These are phyloP conservation scores for Symbiodinium pilosum DNA, from an alignment of 73 alveolate species.

Conservation along the genomic window DNA sequence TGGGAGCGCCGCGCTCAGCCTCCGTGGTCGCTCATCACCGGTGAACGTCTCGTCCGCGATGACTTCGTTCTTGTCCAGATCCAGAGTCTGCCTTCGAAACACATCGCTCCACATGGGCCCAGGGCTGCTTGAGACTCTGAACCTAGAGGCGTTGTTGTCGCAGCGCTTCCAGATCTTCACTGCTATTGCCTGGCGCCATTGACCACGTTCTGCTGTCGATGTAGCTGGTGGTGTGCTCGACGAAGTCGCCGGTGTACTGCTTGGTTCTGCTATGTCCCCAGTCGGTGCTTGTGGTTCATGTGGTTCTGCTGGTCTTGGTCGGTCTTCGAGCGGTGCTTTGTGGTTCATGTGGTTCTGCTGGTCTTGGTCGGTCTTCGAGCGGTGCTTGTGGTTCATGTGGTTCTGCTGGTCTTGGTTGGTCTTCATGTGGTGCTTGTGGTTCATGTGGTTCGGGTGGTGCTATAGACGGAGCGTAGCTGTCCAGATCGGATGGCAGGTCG, in stretches of 20 bases:
- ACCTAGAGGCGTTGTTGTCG: neutral
- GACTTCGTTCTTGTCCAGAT: too few species aligned
- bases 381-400: too few species aligned
- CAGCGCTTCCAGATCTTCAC: neutral
- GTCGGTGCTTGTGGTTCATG: neutral
- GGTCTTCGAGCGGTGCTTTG: too few species aligned
- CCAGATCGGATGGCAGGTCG: too few species aligned
- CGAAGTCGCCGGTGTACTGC: too few species aligned
- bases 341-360: neutral
- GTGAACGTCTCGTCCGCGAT: neutral
- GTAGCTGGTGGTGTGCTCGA: too few species aligned
- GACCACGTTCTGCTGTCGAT: neutral
- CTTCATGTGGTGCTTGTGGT: neutral
- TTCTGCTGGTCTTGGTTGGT: too few species aligned
- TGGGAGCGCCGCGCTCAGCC: neutral
- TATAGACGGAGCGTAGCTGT: neutral
- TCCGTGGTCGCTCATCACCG: neutral
- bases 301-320: neutral
- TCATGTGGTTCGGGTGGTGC: too few species aligned
- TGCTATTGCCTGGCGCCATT: too few species aligned
- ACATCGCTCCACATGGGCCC: neutral
- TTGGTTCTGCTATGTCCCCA: too few species aligned
- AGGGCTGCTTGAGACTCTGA: neutral
- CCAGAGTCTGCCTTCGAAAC: neutral
- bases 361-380: neutral